A percentile compares a stretch with the other conserved stretches of the same genome.
Evolutionary conservation across 768 basidiomycete species (phyloP).

Genomic region (Lepiota venenata): DNA sequence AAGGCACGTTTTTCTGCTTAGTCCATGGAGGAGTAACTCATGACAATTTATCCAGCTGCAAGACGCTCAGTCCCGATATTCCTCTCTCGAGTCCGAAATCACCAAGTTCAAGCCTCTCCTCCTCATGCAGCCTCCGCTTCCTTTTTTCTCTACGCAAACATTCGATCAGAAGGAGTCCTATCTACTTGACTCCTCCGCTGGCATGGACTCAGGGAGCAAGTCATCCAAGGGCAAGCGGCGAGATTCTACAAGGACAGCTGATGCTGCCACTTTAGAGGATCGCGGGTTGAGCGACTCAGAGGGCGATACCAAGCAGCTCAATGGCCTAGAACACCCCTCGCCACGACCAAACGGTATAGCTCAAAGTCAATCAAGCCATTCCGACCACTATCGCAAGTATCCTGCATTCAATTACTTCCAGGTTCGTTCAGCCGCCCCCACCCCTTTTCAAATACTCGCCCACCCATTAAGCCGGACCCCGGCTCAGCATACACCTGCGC

Average conservation of each 20-base stretch:
- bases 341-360: background rate
- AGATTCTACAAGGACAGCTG: slow-evolving; percentile 11
- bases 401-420: background rate
- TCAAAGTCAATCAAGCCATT: background rate
- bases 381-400: background rate
- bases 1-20: slow-evolving; percentile 40
- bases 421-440: background rate
- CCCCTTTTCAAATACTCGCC: background rate
- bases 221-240: slow-evolving; percentile 19
- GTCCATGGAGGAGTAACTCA: background rate
- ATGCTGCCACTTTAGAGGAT: background rate
- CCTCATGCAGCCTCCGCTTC: slow-evolving; percentile 53
- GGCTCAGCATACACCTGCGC: background rate
- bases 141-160: slow-evolving; percentile 1
- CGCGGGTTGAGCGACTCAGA: background rate
- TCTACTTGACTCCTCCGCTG: background rate
- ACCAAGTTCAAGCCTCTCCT: slow-evolving; percentile 64
- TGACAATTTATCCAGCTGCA: slow-evolving; percentile 40
- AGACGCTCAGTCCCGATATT: slow-evolving; percentile 52
- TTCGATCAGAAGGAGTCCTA: background rate
- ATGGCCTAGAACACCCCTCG: background rate
- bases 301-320: background rate
- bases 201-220: background rate
- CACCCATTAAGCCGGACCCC: background rate
- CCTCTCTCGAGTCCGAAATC: slow-evolving; percentile 61